Percentiles rank a stretch among this genome's conserved stretches.
Evolutionary conservation across 257 asterid genomes (phyloP).

Genomic region (Cinchona pubescens): DNA sequence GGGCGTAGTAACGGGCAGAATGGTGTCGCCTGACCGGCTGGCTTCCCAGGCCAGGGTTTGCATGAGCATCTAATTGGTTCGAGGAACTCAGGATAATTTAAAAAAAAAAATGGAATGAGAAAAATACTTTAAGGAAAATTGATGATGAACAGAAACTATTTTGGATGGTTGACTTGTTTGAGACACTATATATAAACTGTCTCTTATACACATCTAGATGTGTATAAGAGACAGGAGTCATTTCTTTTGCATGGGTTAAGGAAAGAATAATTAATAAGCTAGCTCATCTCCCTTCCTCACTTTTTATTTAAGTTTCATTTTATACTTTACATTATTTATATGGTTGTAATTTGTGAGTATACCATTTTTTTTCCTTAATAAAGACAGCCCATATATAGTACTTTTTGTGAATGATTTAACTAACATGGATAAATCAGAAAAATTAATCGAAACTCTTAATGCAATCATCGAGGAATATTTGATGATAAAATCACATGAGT

Average conservation of each 20-base stretch:
- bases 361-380: too few relatives aligned
- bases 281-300: background rate
- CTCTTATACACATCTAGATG: too few relatives aligned
- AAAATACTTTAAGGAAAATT: slow-evolving; percentile 3
- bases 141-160: slow-evolving; percentile 7
- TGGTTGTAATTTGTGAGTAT: background rate
- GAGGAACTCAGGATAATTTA: slow-evolving; percentile 17
- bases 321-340: background rate
- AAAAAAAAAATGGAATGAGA: background rate
- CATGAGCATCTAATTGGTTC: slow-evolving; percentile 33
- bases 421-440: too few relatives aligned
- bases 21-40: slow-evolving; percentile 54
- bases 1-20: slow-evolving; percentile 74
- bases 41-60: slow-evolving; percentile 20
- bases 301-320: background rate
- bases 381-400: too few relatives aligned
- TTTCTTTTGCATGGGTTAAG: slow-evolving; percentile 31
- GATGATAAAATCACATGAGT: too few relatives aligned
- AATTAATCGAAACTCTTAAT: too few relatives aligned
- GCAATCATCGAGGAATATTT: too few relatives aligned
- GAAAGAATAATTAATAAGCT: slow-evolving; percentile 39
- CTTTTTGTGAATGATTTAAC: too few relatives aligned
- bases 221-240: too few relatives aligned
- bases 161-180: background rate
- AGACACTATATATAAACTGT: too few relatives aligned